Evolutionary conservation across 306 rosid genomes (phyloP), one percentile per base, ranked within the genome.

Genomic region (Hippophae rhamnoides): DNA sequence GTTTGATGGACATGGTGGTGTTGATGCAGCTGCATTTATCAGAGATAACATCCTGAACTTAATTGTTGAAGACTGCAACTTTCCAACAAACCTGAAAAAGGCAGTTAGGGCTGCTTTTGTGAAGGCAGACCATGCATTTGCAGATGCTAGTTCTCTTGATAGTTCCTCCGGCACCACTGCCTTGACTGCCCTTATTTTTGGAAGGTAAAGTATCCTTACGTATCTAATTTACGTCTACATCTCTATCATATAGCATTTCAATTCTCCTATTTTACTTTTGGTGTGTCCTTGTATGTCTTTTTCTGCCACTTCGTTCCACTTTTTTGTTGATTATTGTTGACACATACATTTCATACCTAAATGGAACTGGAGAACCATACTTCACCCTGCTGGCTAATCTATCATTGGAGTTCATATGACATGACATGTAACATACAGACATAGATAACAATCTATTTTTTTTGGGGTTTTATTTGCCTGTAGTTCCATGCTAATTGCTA

Each of bases 1-100:
- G 47, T 84, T 84, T 68, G 84, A 84, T 69, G 90, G 90, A 62
- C 90, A 84, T 65, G 86, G 84, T 49, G 90, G 90, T 14, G 47
- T 66, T 70, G 86, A 84, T 71, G 86, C 86, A 12, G 81, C 90
- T 26, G 66, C 82, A 57, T 84, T 76, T 55, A 81, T 63, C 12
- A 76, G 52, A 76, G 78, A 63, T 57, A 81, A 81, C 56, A 71
- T 84, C 52, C 75, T 84, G 1, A 73, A 71, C 41, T 84, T 78
- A 55, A 81, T 84, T n/a, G 57, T 55, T 61, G 72, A 78, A 63
- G 90, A 84, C 54, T 55, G 79, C 10, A 62, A 81, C 56, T 81
- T 75, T 66, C 81, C 76, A 57, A 56, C 58, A 49, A 70, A 61
- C 53, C 56, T 54, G 61, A 78, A 70, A 60, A 84, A 69, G 58